These are phyloP conservation scores for Gillenia trifoliata DNA, from an alignment of 306 rosid genomes.

Conservation along the genomic window DNA sequence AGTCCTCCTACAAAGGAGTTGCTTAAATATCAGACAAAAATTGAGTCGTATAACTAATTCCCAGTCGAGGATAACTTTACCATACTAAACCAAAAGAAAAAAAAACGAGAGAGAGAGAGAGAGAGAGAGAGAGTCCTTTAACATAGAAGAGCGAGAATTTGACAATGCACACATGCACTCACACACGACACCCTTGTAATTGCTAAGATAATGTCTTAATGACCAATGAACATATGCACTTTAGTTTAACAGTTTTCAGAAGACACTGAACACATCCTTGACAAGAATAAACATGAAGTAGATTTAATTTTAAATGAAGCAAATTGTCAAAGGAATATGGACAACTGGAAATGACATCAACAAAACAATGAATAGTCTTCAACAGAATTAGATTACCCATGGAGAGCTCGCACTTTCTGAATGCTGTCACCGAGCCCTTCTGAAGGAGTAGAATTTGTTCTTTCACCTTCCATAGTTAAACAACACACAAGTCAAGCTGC, in stretches of 20 bases:
- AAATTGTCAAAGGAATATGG: neutral
- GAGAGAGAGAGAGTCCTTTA: neutral
- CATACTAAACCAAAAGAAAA: neutral
- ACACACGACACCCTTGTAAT: neutral
- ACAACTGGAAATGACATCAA: slow-evolving; percentile 2
- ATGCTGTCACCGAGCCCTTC: slow-evolving; percentile 42
- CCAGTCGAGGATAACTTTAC: neutral
- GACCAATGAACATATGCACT: neutral
- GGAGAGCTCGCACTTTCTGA: slow-evolving; percentile 55
- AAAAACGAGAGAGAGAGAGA: neutral
- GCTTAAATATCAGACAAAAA: slow-evolving; percentile 8
- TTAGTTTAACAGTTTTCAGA: neutral
- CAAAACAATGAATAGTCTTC: neutral
- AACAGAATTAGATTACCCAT: slow-evolving; percentile 63
- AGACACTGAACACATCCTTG: neutral
- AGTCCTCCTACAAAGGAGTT: slow-evolving; percentile 70
- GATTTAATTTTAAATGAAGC: neutral
- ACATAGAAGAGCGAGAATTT: neutral
- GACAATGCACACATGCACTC: neutral
- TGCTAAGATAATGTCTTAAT: neutral
- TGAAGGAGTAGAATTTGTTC: slow-evolving; percentile 30
- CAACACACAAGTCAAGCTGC: slow-evolving; percentile 36
- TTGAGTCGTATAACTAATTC: slow-evolving; percentile 3
- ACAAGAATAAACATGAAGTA: slow-evolving; percentile 7
- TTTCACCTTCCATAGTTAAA: slow-evolving; percentile 68